Evolutionary conservation across 1,284 basidiomycete species (phyloP), one percentile per base, ranked within the genome.

Genomic region (Cerioporus squamosus): DNA sequence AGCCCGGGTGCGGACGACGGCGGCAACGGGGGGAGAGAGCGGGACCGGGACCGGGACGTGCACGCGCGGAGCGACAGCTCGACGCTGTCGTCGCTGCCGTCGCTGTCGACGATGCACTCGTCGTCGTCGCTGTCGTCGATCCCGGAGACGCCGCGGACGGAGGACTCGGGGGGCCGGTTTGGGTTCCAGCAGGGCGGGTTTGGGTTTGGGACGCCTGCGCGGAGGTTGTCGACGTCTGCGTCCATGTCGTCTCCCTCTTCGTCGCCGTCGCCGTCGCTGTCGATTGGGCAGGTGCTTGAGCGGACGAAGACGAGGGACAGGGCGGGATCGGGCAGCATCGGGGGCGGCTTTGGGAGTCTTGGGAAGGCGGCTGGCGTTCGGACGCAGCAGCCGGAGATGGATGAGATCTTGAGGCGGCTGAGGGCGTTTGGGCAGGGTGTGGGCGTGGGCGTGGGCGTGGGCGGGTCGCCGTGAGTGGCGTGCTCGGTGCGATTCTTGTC

Each of bases 211-310:
- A 29, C 6, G 26, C 9, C 26, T 29, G 36, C 39, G 1, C 45
- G 33, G 33, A 36, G 33, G 14, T 3, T 36, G 33, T 42, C 40
- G 40, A 18, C 40, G 33, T 36, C n/a, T n/a, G n/a, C n/a, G 15
- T 9, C 40, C 4, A n/a, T 3, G 9, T n/a, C n/a, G 40, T 5
- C 5, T 6, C n/a, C n/a, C n/a, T n/a, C n/a, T n/a, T n/a, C n/a
- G n/a, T 2, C 38, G 38, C 14, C 15, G 18, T 15, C 38, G 18
- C 18, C 60, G 29, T 63, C 73, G 42, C 67, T 60, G 62, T 76
- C 60, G 58, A 78, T 74, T 63, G 74, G 57, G 44, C 74, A 73
- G 62, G 67, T 73, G 46, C 63, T 72, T 1, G 73, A 74, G 44
- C 45, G 59, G 26, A 53, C 59, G 22, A 44, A 39, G 53, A 47